A percentile compares a stretch with the other conserved stretches of the same genome.
These are phyloP conservation scores for Lagenidium giganteum DNA, from an alignment of 352 stramenopile species.

Conservation along the genomic window DNA sequence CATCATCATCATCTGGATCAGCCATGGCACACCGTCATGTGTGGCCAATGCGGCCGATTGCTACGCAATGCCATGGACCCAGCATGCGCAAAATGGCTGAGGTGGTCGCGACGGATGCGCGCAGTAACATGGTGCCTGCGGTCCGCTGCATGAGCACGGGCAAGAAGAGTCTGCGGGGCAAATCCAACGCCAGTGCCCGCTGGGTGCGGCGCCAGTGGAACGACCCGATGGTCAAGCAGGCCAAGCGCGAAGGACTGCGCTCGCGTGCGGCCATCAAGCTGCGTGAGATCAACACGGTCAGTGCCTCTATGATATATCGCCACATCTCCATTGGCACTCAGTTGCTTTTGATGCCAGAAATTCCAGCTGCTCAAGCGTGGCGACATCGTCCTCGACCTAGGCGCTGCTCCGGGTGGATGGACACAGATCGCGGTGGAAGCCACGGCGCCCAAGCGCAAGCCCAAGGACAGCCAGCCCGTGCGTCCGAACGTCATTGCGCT, in stretches of 20 bases:
- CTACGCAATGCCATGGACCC: no score
- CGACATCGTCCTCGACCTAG: slow-evolving; percentile 78
- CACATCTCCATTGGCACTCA: no score
- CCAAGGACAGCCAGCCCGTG: slow-evolving; percentile 9
- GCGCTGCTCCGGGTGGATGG: slow-evolving; percentile 79
- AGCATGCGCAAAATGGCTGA: no score
- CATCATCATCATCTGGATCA: no score
- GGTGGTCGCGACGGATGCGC: no score
- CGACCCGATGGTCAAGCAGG: slow-evolving; percentile 81
- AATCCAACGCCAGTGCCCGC: slow-evolving; percentile 76
- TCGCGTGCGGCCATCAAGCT: slow-evolving; percentile 83
- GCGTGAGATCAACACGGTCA: slow-evolving; percentile 70
- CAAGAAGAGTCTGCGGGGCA: slow-evolving; percentile 81
- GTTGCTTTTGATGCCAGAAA: no score
- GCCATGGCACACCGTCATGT: no score
- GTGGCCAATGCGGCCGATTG: no score
- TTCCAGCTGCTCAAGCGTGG: slow-evolving; percentile 57
- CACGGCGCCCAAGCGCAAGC: slow-evolving; percentile 11
- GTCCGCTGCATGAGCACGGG: no score
- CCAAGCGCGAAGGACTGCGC: slow-evolving; percentile 76
- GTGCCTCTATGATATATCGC: no score
- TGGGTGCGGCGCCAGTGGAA: slow-evolving; percentile 84
- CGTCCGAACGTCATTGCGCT: slow-evolving; percentile 75
- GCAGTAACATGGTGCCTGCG: slow-evolving; percentile 1
- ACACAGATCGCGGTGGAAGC: slow-evolving; percentile 76